Base-by-base conservation (phyloP, 2,329 filamentous ascomycete genomes). In the Monilinia laxa region DNA sequence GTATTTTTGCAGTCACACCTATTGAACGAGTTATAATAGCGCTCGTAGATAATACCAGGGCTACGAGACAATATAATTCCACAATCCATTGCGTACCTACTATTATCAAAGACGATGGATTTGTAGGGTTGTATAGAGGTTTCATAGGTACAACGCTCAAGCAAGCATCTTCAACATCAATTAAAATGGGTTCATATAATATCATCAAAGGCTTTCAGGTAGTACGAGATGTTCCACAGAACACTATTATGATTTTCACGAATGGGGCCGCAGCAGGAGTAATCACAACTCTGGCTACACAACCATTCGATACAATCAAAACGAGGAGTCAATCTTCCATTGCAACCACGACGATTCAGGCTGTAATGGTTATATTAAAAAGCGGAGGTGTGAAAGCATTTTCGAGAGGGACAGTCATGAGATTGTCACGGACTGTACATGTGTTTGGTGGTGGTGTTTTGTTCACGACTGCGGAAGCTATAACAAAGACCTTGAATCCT, bases 1-100 rank as follows among this genome's bases (percentile, higher is more conserved):
- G 82, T 65, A 79, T 87, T 0, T 81, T 84, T n/a, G 87, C 86
- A 1, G 87, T 90, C 0, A 90, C 87, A 2, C 88, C 88, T 0
- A 88, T 86, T 0, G 88, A 90, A 72, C 81, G 87, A 20, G 85
- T 90, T 73, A 90, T 90, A 75, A 90, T 88, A 1, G 87, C 87
- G 0, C 74, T 90, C 72, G 75, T 79, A 64, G 76, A 73, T 45
- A 70, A 75, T 66, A 68, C 70, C 11, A 51, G 69, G 23, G 38
- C 54, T 3, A 62, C 53, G 3, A 74, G 71, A 45, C 70, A 72
- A 0, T 79, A 76, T 64, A 73, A 66, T 9, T 74, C 73, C 6
- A 76, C 76, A 0, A 67, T 73, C 9, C 76, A 80, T 52, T 77
- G 76, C 1, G 68, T 80, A 0, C 67, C 71, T 0, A 69, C 70